These are phyloP conservation scores for Pythium volutum DNA, from an alignment of 352 stramenopile species.

Conservation along the genomic window DNA sequence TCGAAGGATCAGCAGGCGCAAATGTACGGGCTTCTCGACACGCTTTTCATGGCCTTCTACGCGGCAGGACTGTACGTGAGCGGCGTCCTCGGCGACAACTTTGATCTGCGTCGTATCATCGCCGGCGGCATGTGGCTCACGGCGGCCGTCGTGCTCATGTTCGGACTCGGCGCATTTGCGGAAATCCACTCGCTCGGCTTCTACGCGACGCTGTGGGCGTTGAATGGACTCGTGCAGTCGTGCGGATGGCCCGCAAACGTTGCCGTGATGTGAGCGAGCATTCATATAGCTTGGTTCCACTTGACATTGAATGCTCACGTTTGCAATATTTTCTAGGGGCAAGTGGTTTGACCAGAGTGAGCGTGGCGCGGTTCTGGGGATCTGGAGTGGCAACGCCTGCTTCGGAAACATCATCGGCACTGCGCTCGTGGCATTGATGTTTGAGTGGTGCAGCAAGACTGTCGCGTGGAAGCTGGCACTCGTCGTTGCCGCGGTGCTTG, in stretches of 20 bases:
- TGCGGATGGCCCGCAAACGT: conserved; percentile 74
- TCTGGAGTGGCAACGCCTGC: conserved; percentile 97
- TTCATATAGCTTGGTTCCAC: neutral
- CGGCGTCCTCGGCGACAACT: conserved; percentile 65
- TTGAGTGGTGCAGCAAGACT: conserved; percentile 68
- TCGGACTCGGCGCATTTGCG: conserved; percentile 55
- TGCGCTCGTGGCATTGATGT: conserved; percentile 74
- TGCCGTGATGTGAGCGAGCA: conserved; percentile 67
- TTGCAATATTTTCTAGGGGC: conserved; percentile 61
- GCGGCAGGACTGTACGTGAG: conserved; percentile 70
- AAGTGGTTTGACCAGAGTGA: conserved; percentile 90
- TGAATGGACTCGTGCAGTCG: conserved; percentile 83
- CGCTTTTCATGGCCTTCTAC: conserved; percentile 81
- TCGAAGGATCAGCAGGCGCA: conserved; percentile 55
- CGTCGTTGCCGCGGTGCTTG: conserved; percentile 78
- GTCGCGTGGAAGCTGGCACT: conserved; percentile 90
- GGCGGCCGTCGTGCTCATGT: conserved; percentile 47
- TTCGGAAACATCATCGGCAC: conserved; percentile 95
- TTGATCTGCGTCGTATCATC: conserved; percentile 69
- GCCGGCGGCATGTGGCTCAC: conserved; percentile 69
- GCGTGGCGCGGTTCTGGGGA: conserved; percentile 86
- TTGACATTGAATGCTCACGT: neutral
- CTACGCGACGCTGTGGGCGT: conserved; percentile 64
- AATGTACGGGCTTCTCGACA: conserved; percentile 81
- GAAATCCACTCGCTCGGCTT: conserved; percentile 68